Percentiles rank a stretch among this genome's conserved stretches.
Conservation (phyloP, 768 basidiomycete species). For the Leccinum broughii region DNA sequence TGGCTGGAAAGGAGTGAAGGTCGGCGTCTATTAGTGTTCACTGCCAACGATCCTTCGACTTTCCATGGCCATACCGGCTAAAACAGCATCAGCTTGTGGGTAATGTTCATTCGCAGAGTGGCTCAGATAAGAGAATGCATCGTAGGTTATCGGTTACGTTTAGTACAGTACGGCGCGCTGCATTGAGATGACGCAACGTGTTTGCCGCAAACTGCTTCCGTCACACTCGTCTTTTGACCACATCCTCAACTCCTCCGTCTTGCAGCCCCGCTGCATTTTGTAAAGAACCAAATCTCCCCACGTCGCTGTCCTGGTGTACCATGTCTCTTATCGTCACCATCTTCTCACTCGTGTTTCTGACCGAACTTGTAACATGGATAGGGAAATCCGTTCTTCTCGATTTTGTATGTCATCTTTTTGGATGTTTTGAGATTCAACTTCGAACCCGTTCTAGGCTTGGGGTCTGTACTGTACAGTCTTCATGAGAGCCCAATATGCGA, state of each 20-base stretch:
- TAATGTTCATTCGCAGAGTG: not conserved
- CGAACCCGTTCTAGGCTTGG: slow-evolving; percentile 57
- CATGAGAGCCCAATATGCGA: slow-evolving; percentile 50
- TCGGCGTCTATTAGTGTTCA: not conserved
- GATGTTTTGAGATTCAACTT: slow-evolving; percentile 6
- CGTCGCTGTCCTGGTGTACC: slow-evolving; percentile 10
- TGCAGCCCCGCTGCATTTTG: slow-evolving; percentile 5
- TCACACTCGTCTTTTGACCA: slow-evolving; percentile 1
- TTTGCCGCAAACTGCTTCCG: slow-evolving; percentile 6
- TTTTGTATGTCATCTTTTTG: slow-evolving; percentile 51
- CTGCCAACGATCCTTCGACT: not conserved
- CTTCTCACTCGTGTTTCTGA: slow-evolving; percentile 77
- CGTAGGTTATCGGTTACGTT: no score
- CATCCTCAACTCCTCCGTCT: not conserved
- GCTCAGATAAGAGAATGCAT: not conserved
- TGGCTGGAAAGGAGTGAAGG: not conserved
- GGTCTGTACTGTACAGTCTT: slow-evolving; percentile 66
- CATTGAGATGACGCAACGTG: slow-evolving; percentile 18
- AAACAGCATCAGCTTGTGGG: not conserved
- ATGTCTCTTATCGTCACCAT: slow-evolving; percentile 85
- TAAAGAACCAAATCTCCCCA: slow-evolving; percentile 6
- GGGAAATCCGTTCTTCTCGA: slow-evolving; percentile 84
- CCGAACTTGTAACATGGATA: slow-evolving; percentile 85
- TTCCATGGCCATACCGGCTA: not conserved
- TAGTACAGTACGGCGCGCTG: no score